Percentiles rank a stretch among this genome's conserved stretches.
These are phyloP conservation scores for Yarrowia osloensis DNA, from an alignment of 805 yeast genomes.

Conservation along the genomic window DNA sequence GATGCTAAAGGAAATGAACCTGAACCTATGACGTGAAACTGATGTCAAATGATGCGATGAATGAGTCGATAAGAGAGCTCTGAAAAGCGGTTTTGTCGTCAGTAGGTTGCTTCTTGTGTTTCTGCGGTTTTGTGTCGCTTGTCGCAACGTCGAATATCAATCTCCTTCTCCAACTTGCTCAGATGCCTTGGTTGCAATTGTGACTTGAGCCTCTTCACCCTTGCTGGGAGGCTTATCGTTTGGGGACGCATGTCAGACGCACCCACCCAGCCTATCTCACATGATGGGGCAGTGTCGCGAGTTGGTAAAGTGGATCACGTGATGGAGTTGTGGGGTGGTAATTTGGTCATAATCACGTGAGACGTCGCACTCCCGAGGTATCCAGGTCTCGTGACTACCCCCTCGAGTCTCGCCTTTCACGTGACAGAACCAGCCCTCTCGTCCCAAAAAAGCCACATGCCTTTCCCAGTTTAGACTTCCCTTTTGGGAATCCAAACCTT, in stretches of 20 bases:
- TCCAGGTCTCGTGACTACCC: too few relatives aligned
- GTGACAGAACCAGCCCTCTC: background rate
- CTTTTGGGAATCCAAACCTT: background rate
- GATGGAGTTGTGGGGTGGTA: background rate
- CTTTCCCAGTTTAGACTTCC: constrained; percentile 6
- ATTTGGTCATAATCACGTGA: too few relatives aligned
- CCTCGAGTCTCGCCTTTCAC: background rate
- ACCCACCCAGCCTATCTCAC: constrained; percentile 6
- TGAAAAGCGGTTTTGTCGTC: too few relatives aligned
- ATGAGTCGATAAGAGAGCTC: background rate
- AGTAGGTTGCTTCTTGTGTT: too few relatives aligned
- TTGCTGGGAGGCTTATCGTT: constrained; percentile 19
- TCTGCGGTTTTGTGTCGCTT: background rate
- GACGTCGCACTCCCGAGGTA: too few relatives aligned
- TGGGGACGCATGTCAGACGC: background rate
- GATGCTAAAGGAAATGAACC: background rate
- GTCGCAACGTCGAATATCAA: too few relatives aligned
- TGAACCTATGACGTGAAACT: background rate
- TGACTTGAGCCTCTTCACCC: background rate
- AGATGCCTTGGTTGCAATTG: background rate
- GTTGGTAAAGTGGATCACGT: background rate
- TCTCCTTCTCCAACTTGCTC: too few relatives aligned
- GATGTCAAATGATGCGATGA: background rate
- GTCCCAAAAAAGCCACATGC: background rate
- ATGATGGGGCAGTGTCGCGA: constrained; percentile 21